These are phyloP conservation scores for Geotrichum reessii DNA, from an alignment of 1,139 yeast species.

Conservation along the genomic window DNA sequence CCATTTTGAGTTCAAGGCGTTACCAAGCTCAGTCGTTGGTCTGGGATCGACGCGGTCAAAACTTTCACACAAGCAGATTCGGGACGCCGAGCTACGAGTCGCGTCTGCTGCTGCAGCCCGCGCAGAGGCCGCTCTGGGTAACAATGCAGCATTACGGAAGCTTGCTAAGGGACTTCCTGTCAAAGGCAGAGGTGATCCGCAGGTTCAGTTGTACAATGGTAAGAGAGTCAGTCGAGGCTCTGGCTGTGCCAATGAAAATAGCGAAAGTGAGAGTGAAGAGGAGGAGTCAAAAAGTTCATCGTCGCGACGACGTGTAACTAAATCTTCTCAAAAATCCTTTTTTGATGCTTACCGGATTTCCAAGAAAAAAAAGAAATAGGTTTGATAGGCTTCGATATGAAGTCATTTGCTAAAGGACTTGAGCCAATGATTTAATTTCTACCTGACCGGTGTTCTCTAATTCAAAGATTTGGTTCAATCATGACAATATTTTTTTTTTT, in stretches of 20 bases:
- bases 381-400: no score
- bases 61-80: conserved; percentile 2
- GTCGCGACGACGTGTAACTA: not conserved
- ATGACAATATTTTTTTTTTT: not conserved
- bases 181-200: not conserved
- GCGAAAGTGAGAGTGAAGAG: conserved; percentile 1
- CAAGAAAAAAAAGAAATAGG: conserved; percentile 9
- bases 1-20: conserved; percentile 1
- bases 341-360: conserved; percentile 9
- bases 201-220: not conserved
- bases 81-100: not conserved
- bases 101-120: not conserved
- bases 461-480: conserved; percentile 3
- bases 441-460: conserved; percentile 1
- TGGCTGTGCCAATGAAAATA: not conserved
- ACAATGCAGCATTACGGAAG: not conserved
- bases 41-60: conserved; percentile 15
- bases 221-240: not conserved
- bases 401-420: not conserved
- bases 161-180: not conserved
- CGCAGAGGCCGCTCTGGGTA: not conserved
- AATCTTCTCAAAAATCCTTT: conserved; percentile 5
- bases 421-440: not conserved
- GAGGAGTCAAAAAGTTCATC: not conserved
- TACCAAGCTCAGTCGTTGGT: conserved; percentile 12